A percentile compares a stretch with the other conserved stretches of the same genome.
These are phyloP conservation scores for Phallus indusiatus DNA, from an alignment of 768 basidiomycete genomes.

Conservation along the genomic window DNA sequence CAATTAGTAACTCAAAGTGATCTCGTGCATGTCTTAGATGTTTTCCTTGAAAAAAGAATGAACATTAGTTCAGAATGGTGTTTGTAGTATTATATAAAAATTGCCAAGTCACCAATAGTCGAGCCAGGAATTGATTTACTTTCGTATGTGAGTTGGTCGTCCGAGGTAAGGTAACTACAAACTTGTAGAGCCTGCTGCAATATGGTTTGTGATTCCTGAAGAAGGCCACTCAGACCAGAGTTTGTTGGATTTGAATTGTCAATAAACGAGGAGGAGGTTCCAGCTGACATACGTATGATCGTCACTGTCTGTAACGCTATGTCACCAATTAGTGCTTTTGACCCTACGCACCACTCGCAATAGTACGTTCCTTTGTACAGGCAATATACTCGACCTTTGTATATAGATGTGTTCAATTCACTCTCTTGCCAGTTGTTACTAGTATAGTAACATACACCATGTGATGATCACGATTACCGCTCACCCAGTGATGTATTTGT, in stretches of 20 bases:
- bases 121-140: slow-evolving; percentile 81
- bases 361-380: too few species aligned
- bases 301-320: too few species aligned
- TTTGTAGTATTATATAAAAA: not conserved
- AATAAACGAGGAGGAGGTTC: too few species aligned
- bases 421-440: too few species aligned
- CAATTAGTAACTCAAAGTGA: slow-evolving; percentile 63
- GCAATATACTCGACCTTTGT: too few species aligned
- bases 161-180: slow-evolving; percentile 51
- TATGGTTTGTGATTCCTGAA: slow-evolving; percentile 58
- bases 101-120: slow-evolving; percentile 59
- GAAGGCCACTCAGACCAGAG: slow-evolving; percentile 38
- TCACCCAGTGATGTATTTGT: too few species aligned
- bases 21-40: slow-evolving; percentile 80
- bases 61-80: not conserved
- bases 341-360: too few species aligned
- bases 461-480: too few species aligned
- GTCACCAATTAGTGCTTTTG: too few species aligned
- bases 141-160: slow-evolving; percentile 57
- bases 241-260: not conserved
- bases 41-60: slow-evolving; percentile 45
- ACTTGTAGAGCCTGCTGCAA: slow-evolving; percentile 67
- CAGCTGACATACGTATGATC: too few species aligned
- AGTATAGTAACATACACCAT: too few species aligned
- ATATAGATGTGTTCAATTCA: too few species aligned